Evolutionary conservation across 164 flowering plant species (phyloP).

Genomic region (Vitis rupestris): DNA sequence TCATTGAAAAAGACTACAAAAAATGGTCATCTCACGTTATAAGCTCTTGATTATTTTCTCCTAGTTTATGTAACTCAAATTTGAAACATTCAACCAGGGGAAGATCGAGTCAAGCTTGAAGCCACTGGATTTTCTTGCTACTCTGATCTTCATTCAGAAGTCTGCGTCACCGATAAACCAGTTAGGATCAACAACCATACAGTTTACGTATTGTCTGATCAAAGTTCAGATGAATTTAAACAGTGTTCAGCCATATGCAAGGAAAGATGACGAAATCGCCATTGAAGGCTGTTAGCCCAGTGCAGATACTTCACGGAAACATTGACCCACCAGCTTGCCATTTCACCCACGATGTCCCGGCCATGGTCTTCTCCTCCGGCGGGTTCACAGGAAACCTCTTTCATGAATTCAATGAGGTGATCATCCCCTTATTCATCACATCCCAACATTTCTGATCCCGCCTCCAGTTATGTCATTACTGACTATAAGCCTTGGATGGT

Average conservation of each 20-base stretch:
- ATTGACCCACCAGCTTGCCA: slow-evolving; percentile 29
- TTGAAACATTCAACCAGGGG: slow-evolving; percentile 20
- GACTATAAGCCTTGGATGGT: slow-evolving; percentile 31
- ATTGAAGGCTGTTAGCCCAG: slow-evolving; percentile 26
- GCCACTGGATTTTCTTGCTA: slow-evolving; percentile 33
- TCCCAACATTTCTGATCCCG: slow-evolving; percentile 27
- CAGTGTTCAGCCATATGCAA: slow-evolving; percentile 35
- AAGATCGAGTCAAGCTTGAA: slow-evolving; percentile 26
- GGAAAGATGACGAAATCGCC: slow-evolving; percentile 20
- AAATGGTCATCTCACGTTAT: no score
- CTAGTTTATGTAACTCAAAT: not conserved
- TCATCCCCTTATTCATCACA: slow-evolving; percentile 53
- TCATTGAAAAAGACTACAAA: not conserved
- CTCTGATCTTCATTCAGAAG: slow-evolving; percentile 14
- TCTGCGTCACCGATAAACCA: slow-evolving; percentile 28
- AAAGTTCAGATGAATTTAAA: not conserved
- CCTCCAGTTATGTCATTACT: slow-evolving; percentile 28
- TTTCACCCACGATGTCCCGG: slow-evolving; percentile 37
- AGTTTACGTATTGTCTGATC: slow-evolving; percentile 21
- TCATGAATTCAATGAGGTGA: slow-evolving; percentile 46
- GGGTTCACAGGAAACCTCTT: slow-evolving; percentile 43
- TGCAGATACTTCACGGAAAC: slow-evolving; percentile 20
- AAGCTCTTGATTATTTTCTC: not conserved
- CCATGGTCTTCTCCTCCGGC: slow-evolving; percentile 44
- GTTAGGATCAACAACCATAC: slow-evolving; percentile 26